A percentile compares a stretch with the other conserved stretches of the same genome.
Conservation (phyloP, 2,329 filamentous ascomycete species). For the Trichoderma asperellum region DNA sequence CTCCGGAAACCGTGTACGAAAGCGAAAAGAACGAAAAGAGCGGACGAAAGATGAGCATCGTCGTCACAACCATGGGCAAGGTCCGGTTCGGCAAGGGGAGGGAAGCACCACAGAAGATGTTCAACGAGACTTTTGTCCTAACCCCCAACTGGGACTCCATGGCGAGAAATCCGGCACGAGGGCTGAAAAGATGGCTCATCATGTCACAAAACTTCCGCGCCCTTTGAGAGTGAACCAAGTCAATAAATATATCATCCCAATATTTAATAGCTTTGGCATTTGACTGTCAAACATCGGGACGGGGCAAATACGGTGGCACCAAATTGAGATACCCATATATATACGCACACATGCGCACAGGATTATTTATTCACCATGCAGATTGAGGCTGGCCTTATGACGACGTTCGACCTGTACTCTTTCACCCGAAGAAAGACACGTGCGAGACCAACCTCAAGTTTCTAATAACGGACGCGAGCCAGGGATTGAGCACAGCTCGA, state of each 20-base stretch:
- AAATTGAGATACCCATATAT: slow-evolving; percentile 7
- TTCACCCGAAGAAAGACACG: not conserved
- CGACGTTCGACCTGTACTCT: not conserved
- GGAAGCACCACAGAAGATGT: slow-evolving; percentile 67
- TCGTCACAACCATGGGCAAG: slow-evolving; percentile 73
- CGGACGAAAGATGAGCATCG: slow-evolving; percentile 67
- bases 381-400: not conserved
- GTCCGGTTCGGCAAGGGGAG: slow-evolving; percentile 69
- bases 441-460: not conserved
- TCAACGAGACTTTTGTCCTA: slow-evolving; percentile 80
- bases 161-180: slow-evolving; percentile 56
- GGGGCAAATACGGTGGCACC: not conserved
- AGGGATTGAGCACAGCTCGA: not conserved
- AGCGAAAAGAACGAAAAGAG: slow-evolving; percentile 51
- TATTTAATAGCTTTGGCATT: not conserved
- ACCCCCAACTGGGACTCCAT: slow-evolving; percentile 73
- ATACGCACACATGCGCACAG: not conserved
- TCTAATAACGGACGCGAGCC: not conserved
- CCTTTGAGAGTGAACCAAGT: slow-evolving; percentile 40
- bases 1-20: slow-evolving; percentile 51
- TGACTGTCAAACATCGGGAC: not conserved
- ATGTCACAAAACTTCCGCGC: slow-evolving; percentile 73
- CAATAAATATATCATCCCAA: not conserved
- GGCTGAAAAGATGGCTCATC: slow-evolving; percentile 65
- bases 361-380: not conserved